Percentiles rank a stretch among this genome's conserved stretches.
Evolutionary conservation across 1,139 yeast genomes (phyloP).

Genomic region (Hemisphaericaspora xylofermentans): DNA sequence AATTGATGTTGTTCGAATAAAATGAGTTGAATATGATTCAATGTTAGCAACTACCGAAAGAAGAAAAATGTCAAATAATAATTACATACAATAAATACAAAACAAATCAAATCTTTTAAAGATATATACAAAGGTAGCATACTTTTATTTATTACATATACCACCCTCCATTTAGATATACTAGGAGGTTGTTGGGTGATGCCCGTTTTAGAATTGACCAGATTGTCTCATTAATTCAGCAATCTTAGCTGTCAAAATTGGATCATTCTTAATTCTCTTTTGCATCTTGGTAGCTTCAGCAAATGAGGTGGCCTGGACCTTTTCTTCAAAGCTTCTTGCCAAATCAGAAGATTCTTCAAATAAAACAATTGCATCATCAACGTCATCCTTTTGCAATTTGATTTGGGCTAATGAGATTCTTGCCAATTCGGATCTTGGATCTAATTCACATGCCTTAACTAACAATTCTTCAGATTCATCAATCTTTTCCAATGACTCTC

Average conservation of each 20-base stretch:
- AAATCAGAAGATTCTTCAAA: constrained; percentile 81
- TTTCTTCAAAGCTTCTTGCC: constrained; percentile 83
- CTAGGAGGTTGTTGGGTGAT: not conserved
- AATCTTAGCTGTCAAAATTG: constrained; percentile 50
- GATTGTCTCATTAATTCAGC: constrained; percentile 44
- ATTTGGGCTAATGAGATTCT: constrained; percentile 88
- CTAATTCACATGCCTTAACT: constrained; percentile 75
- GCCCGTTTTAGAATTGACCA: constrained; percentile 11
- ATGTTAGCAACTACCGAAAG: not conserved
- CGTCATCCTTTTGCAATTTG: constrained; percentile 77
- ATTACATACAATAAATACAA: not conserved
- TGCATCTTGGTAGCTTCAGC: constrained; percentile 91
- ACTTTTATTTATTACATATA: not conserved
- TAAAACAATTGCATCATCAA: constrained; percentile 76
- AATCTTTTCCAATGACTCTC: constrained; percentile 54
- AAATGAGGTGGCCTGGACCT: constrained; percentile 86
- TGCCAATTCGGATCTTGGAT: constrained; percentile 87
- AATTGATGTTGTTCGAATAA: too few species aligned
- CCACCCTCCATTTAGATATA: not conserved
- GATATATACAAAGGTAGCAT: constrained; percentile 1
- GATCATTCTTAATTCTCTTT: constrained; percentile 67
- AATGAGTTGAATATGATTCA: too few species aligned
- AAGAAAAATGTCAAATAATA: not conserved
- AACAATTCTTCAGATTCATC: constrained; percentile 68
- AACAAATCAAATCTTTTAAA: constrained; percentile 1